Base-by-base conservation (phyloP, 164 flowering plant genomes). In the Vitis labrusca region DNA sequence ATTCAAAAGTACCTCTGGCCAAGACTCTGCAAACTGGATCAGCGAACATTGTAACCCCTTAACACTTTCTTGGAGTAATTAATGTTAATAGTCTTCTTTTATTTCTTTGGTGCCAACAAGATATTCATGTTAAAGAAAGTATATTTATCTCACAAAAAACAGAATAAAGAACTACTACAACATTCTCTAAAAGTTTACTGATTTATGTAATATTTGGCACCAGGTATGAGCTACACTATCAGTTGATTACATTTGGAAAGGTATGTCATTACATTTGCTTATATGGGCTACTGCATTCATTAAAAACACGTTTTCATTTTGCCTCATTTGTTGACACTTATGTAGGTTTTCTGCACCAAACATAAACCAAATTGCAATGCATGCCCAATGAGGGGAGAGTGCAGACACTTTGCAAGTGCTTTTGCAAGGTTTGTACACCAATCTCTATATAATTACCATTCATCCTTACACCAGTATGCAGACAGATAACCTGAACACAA, bases 181-280 rank as follows among this genome's bases (percentile, higher is more conserved):
- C 23, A 65, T 49, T 54, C 19, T 29, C 27, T 44, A 27, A 55
- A 50, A n/a, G 10, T 16, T n/a, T 17, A 71, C 62, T 76, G 66
- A 75, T 66, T 64, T 56, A 50, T 63, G 48, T 54, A 19, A 59
- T 57, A 44, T 65, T 37, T 29, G 13, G n/a, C 12, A 56, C 16
- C 88, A 95, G 99, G 85, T 95, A 95, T 67, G 94, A 93, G 79
- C 83, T 95, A 37, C 99, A 95, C 73, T 95, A 91, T 77, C 98
- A 93, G 73, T 66, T 95, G 90, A 95, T 95, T 61, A 95, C 99
- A 51, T 95, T 95, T 71, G 99, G 98, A 71, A 95, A 95, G 98
- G 99, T 95, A 88, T 44, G 55, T 56, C 29, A 19, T 30, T 17
- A n/a, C 37, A 23, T 53, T 64, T n/a, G 13, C 10, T 23, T n/a